A percentile compares a stretch with the other conserved stretches of the same genome.
These are phyloP conservation scores for Dipodascus albidus DNA, from an alignment of 805 yeast genomes.

Conservation along the genomic window DNA sequence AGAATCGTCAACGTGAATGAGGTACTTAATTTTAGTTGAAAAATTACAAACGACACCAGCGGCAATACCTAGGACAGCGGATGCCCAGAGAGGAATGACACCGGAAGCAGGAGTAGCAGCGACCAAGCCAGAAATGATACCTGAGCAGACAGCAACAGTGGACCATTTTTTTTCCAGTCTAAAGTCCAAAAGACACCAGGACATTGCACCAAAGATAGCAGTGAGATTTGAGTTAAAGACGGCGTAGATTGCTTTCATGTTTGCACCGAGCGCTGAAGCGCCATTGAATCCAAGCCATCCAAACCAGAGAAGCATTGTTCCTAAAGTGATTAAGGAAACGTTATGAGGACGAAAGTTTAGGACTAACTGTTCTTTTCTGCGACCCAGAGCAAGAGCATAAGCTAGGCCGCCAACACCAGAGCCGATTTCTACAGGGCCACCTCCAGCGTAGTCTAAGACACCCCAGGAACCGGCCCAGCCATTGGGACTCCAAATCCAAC, in stretches of 20 bases:
- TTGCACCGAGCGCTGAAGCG: slow-evolving; percentile 74
- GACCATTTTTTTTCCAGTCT: slow-evolving; percentile 86
- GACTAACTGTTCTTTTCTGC: slow-evolving; percentile 62
- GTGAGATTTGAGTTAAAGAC: slow-evolving; percentile 84
- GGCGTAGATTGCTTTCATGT: slow-evolving; percentile 75
- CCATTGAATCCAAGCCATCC: slow-evolving; percentile 98
- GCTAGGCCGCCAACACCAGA: slow-evolving; percentile 89
- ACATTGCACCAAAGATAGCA: slow-evolving; percentile 81
- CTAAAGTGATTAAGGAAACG: slow-evolving; percentile 80
- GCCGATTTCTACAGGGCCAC: slow-evolving; percentile 91
- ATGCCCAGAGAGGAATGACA: slow-evolving; percentile 81
- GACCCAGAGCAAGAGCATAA: slow-evolving; percentile 37
- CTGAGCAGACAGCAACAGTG: slow-evolving; percentile 90
- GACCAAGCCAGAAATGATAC: slow-evolving; percentile 88
- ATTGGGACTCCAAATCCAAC: slow-evolving; percentile 87
- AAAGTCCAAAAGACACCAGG: slow-evolving; percentile 88
- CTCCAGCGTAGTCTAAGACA: slow-evolving; percentile 93
- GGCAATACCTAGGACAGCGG: slow-evolving; percentile 70
- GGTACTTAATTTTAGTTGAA: slow-evolving; percentile 75
- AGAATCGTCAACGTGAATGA: slow-evolving; percentile 78
- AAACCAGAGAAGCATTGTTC: slow-evolving; percentile 78
- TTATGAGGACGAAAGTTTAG: slow-evolving; percentile 92
- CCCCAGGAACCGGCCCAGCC: slow-evolving; percentile 94
- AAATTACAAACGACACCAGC: slow-evolving; percentile 83
- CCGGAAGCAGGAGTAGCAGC: slow-evolving; percentile 97